Percentiles rank a stretch among this genome's conserved stretches.
These are phyloP conservation scores for Pseudogymnoascus sp. DNA, from an alignment of 2,329 filamentous ascomycete species.

Conservation along the genomic window DNA sequence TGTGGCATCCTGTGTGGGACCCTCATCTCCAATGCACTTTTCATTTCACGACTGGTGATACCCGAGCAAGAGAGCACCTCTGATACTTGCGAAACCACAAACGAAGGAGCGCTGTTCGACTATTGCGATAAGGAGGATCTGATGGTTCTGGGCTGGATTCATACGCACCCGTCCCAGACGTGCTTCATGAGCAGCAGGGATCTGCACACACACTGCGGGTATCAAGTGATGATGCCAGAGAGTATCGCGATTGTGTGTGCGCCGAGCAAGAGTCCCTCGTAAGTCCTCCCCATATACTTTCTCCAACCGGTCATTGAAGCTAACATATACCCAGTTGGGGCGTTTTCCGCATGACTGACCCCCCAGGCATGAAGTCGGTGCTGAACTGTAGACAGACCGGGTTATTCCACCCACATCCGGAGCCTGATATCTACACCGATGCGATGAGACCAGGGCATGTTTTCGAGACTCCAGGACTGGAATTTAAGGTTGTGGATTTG, in stretches of 20 bases:
- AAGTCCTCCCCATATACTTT: conserved; percentile 29
- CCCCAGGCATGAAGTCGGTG: conserved; percentile 80
- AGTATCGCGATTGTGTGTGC: conserved; percentile 96
- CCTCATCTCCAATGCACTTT: conserved; percentile 84
- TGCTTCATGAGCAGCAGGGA: conserved; percentile 97
- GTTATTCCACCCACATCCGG: conserved; percentile 69
- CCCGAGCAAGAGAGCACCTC: conserved; percentile 83
- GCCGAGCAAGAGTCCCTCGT: conserved; percentile 69
- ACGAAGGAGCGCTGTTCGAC: conserved; percentile 76
- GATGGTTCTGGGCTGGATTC: conserved; percentile 90
- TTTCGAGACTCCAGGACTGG: conserved; percentile 44
- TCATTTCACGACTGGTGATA: conserved; percentile 80
- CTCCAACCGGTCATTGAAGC: conserved; percentile 13
- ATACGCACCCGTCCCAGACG: conserved; percentile 91
- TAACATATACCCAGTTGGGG: conserved; percentile 54
- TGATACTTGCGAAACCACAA: conserved; percentile 91
- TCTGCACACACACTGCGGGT: conserved; percentile 85
- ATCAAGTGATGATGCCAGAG: conserved; percentile 94
- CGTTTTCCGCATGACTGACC: conserved; percentile 87
- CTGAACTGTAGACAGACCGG: conserved; percentile 68
- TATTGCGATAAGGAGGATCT: conserved; percentile 80
- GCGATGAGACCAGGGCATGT: conserved; percentile 46
- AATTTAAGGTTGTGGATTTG: conserved; percentile 60
- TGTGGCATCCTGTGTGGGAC: conserved; percentile 92
- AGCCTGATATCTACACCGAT: conserved; percentile 31